Evolutionary conservation across 352 stramenopile genomes (phyloP).

Genomic region (Globisporangium mamillatum): DNA sequence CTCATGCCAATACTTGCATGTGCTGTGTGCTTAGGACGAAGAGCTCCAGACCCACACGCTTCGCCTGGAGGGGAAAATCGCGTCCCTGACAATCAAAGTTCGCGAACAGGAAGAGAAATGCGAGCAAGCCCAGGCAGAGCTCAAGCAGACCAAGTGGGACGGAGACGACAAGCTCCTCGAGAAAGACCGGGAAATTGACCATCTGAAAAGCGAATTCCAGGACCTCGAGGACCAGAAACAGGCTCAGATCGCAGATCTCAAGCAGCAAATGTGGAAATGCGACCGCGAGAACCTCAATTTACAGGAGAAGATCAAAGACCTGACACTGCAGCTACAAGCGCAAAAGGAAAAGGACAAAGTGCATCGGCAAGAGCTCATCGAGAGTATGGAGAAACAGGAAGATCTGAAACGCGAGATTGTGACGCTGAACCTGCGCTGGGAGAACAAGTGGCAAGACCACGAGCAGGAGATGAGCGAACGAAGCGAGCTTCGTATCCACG

Average conservation of each 20-base stretch:
- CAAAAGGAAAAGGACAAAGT: slow-evolving; percentile 66
- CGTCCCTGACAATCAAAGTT: slow-evolving; percentile 41
- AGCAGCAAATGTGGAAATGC: slow-evolving; percentile 48
- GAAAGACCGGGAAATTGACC: slow-evolving; percentile 59
- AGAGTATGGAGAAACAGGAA: slow-evolving; percentile 57
- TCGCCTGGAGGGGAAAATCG: slow-evolving; percentile 39
- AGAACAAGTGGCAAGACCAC: slow-evolving; percentile 65
- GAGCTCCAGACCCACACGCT: slow-evolving; percentile 26
- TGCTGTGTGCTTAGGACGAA: slow-evolving; percentile 17
- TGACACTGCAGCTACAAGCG: slow-evolving; percentile 36
- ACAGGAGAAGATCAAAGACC: slow-evolving; percentile 52
- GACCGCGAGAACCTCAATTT: slow-evolving; percentile 42
- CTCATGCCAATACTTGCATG: no score
- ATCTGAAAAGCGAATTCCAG: slow-evolving; percentile 41
- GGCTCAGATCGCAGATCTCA: slow-evolving; percentile 33
- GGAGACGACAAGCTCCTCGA: slow-evolving; percentile 54
- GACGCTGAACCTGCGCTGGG: slow-evolving; percentile 59
- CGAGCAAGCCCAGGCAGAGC: slow-evolving; percentile 45
- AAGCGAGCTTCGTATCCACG: slow-evolving; percentile 45
- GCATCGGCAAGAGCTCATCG: slow-evolving; percentile 48
- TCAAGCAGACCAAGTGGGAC: slow-evolving; percentile 67
- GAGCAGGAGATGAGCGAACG: slow-evolving; percentile 48
- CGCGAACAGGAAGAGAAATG: slow-evolving; percentile 47
- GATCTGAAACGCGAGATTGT: slow-evolving; percentile 63
- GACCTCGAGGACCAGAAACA: slow-evolving; percentile 60